These are phyloP conservation scores for Pseudomicrostroma phylloplanum DNA, from an alignment of 1,284 basidiomycete species.

Conservation along the genomic window DNA sequence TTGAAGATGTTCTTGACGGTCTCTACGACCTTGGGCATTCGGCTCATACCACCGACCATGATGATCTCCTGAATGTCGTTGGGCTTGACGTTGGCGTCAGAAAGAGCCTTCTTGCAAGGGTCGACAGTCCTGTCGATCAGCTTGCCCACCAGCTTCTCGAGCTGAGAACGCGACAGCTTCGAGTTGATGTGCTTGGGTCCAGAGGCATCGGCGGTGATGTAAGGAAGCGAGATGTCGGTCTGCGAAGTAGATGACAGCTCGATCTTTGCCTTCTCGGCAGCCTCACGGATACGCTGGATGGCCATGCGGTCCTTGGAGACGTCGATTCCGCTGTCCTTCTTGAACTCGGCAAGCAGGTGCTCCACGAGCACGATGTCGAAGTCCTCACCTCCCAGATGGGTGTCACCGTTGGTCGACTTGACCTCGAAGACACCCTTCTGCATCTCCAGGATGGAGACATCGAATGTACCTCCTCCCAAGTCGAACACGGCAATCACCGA, in stretches of 20 bases:
- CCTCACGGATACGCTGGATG: conserved; percentile 98
- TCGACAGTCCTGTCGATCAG: conserved; percentile 85
- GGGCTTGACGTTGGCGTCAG: conserved; percentile 84
- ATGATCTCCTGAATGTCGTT: conserved; percentile 93
- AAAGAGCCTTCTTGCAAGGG: conserved; percentile 94
- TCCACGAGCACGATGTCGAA: conserved; percentile 89
- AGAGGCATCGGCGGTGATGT: conserved; percentile 88
- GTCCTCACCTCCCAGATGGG: conserved; percentile 97
- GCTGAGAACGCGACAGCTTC: conserved; percentile 78
- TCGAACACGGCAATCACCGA: conserved; percentile 84
- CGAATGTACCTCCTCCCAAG: conserved; percentile 87
- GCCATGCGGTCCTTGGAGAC: conserved; percentile 84
- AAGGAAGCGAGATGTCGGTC: conserved; percentile 88
- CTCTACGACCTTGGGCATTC: conserved; percentile 91
- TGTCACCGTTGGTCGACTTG: conserved; percentile 98
- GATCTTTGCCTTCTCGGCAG: conserved; percentile 98
- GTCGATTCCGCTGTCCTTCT: conserved; percentile 81
- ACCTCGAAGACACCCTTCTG: conserved; percentile 99
- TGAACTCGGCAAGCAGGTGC: conserved; percentile 82
- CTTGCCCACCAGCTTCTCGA: conserved; percentile 75
- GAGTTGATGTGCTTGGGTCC: conserved; percentile 96
- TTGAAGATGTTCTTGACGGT: conserved; percentile 89
- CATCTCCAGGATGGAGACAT: conserved; percentile 98
- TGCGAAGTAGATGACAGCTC: conserved; percentile 87
- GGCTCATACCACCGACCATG: conserved; percentile 94